These are phyloP conservation scores for Lachancea lanzarotensis DNA, from an alignment of 805 yeast genomes.

Conservation along the genomic window DNA sequence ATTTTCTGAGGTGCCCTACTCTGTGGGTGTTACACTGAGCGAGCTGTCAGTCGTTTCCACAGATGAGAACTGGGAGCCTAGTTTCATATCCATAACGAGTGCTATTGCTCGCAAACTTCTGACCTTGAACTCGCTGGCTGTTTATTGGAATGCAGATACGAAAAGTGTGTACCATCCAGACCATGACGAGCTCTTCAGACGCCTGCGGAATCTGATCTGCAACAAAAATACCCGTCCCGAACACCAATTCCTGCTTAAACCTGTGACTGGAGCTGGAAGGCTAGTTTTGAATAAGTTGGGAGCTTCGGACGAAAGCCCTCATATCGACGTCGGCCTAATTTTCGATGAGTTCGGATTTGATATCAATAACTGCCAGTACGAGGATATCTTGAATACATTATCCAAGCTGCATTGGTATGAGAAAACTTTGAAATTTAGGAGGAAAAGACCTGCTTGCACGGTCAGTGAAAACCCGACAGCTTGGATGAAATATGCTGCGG, in stretches of 20 bases:
- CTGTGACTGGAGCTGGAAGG: constrained; percentile 85
- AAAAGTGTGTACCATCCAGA: constrained; percentile 42
- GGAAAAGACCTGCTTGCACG: constrained; percentile 53
- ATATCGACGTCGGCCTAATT: constrained; percentile 63
- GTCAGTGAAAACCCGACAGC: constrained; percentile 56
- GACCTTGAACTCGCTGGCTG: constrained; percentile 63
- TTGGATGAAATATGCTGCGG: constrained; percentile 80
- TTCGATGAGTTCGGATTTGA: constrained; percentile 89
- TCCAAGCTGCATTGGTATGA: constrained; percentile 74
- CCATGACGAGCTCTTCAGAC: constrained; percentile 41
- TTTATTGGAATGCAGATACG: constrained; percentile 78
- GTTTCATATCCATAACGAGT: constrained; percentile 68
- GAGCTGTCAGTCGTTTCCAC: constrained; percentile 92
- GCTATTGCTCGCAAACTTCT: constrained; percentile 67
- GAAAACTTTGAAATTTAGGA: constrained; percentile 69
- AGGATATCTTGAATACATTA: constrained; percentile 72
- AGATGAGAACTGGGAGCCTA: constrained; percentile 76
- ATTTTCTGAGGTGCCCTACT: constrained; percentile 67
- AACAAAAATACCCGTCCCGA: constrained; percentile 29
- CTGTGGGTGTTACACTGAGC: constrained; percentile 74
- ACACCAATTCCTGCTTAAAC: constrained; percentile 62
- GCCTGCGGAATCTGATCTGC: constrained; percentile 42
- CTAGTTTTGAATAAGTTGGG: constrained; percentile 74
- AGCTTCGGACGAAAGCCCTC: constrained; percentile 61
- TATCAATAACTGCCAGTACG: constrained; percentile 77